phyloP scores from a whole-genome alignment of 2,329 filamentous ascomycete species.

The Aspergillus pseudotamarii region DNA sequence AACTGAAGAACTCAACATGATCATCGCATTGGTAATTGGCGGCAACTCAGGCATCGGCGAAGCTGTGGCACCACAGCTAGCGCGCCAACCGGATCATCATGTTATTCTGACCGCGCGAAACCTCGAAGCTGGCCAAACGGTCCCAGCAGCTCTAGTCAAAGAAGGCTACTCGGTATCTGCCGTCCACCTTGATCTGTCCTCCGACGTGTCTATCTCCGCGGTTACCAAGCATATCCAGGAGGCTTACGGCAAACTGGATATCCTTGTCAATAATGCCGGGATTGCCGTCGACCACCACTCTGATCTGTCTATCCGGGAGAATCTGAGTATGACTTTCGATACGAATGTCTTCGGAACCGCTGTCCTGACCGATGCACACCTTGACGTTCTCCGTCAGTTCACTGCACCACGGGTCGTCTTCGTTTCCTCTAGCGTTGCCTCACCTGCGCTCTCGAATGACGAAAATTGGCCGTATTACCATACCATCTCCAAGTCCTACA shows the following conservation, averaged over 20 bases:
- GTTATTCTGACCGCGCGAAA: constrained; percentile 23
- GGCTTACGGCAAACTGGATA: constrained; percentile 50
- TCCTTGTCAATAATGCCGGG: constrained; percentile 26
- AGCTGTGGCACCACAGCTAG: constrained; percentile 26
- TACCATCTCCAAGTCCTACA: constrained; percentile 39
- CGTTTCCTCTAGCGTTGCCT: constrained; percentile 41
- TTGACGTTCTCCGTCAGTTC: constrained; percentile 35
- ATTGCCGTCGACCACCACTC: not conserved
- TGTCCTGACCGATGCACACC: constrained; percentile 38
- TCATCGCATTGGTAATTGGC: constrained; percentile 14
- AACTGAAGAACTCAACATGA: not conserved
- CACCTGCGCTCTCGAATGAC: constrained; percentile 33
- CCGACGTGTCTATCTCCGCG: constrained; percentile 53
- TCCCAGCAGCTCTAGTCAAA: constrained; percentile 1
- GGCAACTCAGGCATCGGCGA: constrained; percentile 32
- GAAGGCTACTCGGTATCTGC: constrained; percentile 12
- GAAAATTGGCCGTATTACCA: constrained; percentile 28
- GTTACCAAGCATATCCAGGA: constrained; percentile 57
- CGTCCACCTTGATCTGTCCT: constrained; percentile 52
- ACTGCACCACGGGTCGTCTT: constrained; percentile 43
- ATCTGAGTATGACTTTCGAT: constrained; percentile 34
- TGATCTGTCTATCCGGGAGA: constrained; percentile 26
- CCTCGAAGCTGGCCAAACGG: constrained; percentile 14
- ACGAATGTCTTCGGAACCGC: constrained; percentile 46
- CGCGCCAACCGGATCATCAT: constrained; percentile 24